Evolutionary conservation across 192 early-diverging fungal species (phyloP).

Genomic region (Backusella psychrophila): DNA sequence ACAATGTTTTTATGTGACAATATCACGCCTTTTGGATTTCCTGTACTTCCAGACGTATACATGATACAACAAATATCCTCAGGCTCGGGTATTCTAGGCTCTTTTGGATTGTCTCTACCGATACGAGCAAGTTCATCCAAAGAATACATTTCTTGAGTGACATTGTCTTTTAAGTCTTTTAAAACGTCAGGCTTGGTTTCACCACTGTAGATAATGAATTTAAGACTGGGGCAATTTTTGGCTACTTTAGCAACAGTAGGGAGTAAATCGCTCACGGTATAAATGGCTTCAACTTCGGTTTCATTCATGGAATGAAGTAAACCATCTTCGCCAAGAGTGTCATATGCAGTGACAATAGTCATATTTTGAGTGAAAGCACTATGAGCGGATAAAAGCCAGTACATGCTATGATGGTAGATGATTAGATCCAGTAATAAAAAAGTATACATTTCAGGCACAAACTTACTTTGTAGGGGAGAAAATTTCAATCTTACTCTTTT

Average conservation of each 20-base stretch:
- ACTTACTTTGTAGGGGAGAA: slow-evolving; percentile 70
- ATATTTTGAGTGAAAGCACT: slow-evolving; percentile 79
- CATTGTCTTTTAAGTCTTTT: slow-evolving; percentile 45
- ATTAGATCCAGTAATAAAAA: not conserved
- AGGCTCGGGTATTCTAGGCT: slow-evolving; percentile 59
- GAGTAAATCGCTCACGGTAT: slow-evolving; percentile 74
- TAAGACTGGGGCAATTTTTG: slow-evolving; percentile 56
- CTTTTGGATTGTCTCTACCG: slow-evolving; percentile 64
- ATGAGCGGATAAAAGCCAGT: slow-evolving; percentile 68
- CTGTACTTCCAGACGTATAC: slow-evolving; percentile 91
- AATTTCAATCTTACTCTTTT: slow-evolving; percentile 54
- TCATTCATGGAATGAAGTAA: slow-evolving; percentile 84
- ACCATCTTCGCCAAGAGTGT: slow-evolving; percentile 83
- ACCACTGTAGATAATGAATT: slow-evolving; percentile 71
- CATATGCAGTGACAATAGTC: slow-evolving; percentile 86
- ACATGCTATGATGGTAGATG: slow-evolving; percentile 33
- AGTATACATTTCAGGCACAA: not conserved
- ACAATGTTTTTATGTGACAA: slow-evolving; percentile 83
- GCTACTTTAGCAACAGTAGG: slow-evolving; percentile 61
- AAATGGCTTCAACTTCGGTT: slow-evolving; percentile 66
- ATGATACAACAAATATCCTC: slow-evolving; percentile 84
- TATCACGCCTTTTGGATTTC: slow-evolving; percentile 90
- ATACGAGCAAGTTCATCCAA: slow-evolving; percentile 64
- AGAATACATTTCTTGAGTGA: slow-evolving; percentile 48
- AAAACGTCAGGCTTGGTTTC: slow-evolving; percentile 48